Evolutionary conservation across 2,329 filamentous ascomycete genomes (phyloP).

Genomic region (Aspergillus sp.): DNA sequence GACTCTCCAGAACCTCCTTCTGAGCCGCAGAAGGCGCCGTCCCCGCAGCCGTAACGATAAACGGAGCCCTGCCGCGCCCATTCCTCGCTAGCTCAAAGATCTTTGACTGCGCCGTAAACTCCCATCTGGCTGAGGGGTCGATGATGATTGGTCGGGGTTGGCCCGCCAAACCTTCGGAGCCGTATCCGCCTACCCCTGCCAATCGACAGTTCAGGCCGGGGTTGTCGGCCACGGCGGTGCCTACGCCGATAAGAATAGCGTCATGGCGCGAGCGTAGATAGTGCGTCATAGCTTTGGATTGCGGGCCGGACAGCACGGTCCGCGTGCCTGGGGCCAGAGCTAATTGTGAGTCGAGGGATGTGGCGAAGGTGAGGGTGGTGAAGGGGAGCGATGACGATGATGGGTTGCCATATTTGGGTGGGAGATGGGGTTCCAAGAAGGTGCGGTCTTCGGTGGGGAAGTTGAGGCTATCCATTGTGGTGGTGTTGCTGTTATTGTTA

Average conservation of each 20-base stretch:
- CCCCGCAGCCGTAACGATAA: slow-evolving; percentile 55
- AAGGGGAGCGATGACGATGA: slow-evolving; percentile 38
- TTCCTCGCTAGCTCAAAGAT: slow-evolving; percentile 64
- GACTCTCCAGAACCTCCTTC: slow-evolving; percentile 25
- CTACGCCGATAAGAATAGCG: slow-evolving; percentile 81
- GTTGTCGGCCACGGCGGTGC: slow-evolving; percentile 81
- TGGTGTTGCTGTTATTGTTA: too few relatives aligned
- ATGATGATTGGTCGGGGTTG: slow-evolving; percentile 81
- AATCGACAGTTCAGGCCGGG: slow-evolving; percentile 86
- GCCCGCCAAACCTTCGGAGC: slow-evolving; percentile 46
- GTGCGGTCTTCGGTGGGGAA: slow-evolving; percentile 5
- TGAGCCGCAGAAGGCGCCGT: slow-evolving; percentile 17
- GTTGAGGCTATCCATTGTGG: neutral
- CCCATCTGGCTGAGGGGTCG: slow-evolving; percentile 74
- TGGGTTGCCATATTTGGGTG: neutral
- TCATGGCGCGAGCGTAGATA: slow-evolving; percentile 82
- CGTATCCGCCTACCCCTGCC: slow-evolving; percentile 56
- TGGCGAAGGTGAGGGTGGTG: slow-evolving; percentile 83
- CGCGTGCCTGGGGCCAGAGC: slow-evolving; percentile 72
- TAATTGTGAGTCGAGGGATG: slow-evolving; percentile 77
- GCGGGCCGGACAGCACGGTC: slow-evolving; percentile 76
- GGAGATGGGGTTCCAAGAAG: slow-evolving; percentile 14
- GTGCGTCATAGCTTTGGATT: slow-evolving; percentile 92
- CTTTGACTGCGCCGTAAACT: slow-evolving; percentile 59
- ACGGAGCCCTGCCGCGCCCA: slow-evolving; percentile 70